Percentiles rank a stretch among this genome's conserved stretches.
Conservation (phyloP, 2,329 filamentous ascomycete genomes). For the Penicillium nordicum region DNA sequence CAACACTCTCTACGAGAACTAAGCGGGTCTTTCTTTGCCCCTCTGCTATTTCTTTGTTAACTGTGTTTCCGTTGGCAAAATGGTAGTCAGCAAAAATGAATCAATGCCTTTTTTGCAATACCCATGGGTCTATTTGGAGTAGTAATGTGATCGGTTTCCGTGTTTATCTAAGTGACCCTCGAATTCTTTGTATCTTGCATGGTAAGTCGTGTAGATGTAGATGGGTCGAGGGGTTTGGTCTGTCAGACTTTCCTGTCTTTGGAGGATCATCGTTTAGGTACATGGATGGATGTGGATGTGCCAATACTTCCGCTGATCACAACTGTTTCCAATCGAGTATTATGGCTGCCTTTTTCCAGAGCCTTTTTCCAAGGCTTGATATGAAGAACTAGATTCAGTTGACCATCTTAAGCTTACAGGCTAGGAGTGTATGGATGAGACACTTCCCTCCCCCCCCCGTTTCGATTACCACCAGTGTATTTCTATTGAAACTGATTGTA, state of each 20-base stretch:
- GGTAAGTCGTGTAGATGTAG: conserved; percentile 11
- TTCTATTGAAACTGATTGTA: not conserved
- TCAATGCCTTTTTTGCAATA: conserved; percentile 31
- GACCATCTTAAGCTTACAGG: too few species aligned
- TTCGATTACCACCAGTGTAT: not conserved
- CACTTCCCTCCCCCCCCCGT: not conserved
- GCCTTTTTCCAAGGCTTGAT: too few species aligned
- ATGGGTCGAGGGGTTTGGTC: not conserved
- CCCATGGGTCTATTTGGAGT: conserved; percentile 25
- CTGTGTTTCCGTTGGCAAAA: conserved; percentile 19
- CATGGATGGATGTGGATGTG: not conserved
- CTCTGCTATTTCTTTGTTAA: conserved; percentile 22
- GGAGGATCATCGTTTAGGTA: too few species aligned
- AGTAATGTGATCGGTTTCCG: conserved; percentile 29
- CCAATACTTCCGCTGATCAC: not conserved
- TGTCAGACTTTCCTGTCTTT: not conserved
- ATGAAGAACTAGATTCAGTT: not conserved
- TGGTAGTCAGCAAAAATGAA: conserved; percentile 31
- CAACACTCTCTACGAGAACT: conserved; percentile 51
- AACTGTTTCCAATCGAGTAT: not conserved
- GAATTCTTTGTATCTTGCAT: conserved; percentile 1
- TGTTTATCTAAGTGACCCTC: conserved; percentile 14
- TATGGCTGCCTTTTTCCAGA: not conserved
- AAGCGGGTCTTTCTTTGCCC: conserved; percentile 29
- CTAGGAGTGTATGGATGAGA: too few species aligned